Base-by-base conservation (phyloP, 1,139 yeast species). In the Sugiyamaella sp. region DNA sequence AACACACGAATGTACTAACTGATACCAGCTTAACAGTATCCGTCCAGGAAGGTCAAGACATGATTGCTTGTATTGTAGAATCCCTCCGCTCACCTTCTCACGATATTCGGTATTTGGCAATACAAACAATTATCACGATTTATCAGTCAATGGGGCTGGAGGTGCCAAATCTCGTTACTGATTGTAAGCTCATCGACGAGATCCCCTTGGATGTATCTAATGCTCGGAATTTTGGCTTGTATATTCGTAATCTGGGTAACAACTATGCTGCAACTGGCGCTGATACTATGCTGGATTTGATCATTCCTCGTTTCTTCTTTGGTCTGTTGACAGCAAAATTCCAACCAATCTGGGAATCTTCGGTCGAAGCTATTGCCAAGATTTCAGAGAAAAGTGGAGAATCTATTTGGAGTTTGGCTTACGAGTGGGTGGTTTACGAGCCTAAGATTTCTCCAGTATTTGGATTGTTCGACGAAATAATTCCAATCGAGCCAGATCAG, bases 291-390 rank as follows among this genome's bases (percentile, higher is more conserved):
- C 71, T 75, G 14, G 76, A 78, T 39, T 63, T 64, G 14, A 70
- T 80, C 4, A 75, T 86, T 24, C 74, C 84, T 16, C 76, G 79
- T 35, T 88, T 78, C 66, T 59, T 86, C 51, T 82, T 89, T 67
- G 98, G 97, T 24, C 75, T 87, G 58, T 72, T 91, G 48, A 78
- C 90, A 1, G 84, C 84, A 46, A 80, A 81, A 57, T 90, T 93
- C 63, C 87, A 89, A 57, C 99, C 99, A 1, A 77, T 86, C 25
- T 89, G 96, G 96, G 80, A 81, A 19, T 88, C 87, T 3, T 85
- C 87, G 2, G 74, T 77, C 53, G 93, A 85, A 57, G 77, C 80
- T 4, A 65, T 88, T 8, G 81, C 85, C 0, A 64, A 68, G 5
- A 69, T 85, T 8, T 70, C 74, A 10, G 74, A 71, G 10, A 76